Evolutionary conservation across 116 monocot genomes (phyloP).

Genomic region (Iris pallida): DNA sequence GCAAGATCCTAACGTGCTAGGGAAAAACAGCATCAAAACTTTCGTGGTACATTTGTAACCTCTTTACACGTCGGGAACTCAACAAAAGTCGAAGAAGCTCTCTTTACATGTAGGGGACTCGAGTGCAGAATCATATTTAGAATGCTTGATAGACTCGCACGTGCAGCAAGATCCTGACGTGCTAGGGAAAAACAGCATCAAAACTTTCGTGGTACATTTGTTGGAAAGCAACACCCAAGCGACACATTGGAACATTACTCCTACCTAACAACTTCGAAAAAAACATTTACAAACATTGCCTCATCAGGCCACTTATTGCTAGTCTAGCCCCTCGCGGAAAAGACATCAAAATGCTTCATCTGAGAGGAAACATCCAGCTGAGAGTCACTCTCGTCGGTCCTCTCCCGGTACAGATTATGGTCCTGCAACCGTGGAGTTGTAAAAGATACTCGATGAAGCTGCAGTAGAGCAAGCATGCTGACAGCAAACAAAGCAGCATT

Average conservation of each 20-base stretch:
- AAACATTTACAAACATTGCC: constrained; percentile 12
- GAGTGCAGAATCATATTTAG: too few relatives aligned
- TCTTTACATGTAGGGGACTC: too few relatives aligned
- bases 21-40: too few relatives aligned
- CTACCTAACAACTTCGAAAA: constrained; percentile 8
- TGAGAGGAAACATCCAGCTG: not conserved
- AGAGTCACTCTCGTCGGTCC: not conserved
- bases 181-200: too few relatives aligned
- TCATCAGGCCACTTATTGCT: not conserved
- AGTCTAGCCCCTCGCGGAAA: constrained; percentile 10
- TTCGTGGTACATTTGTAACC: too few relatives aligned
- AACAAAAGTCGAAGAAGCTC: too few relatives aligned
- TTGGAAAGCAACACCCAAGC: too few relatives aligned
- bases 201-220: too few relatives aligned
- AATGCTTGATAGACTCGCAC: too few relatives aligned
- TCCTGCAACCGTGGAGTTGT: constrained; percentile 7
- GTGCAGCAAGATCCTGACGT: too few relatives aligned
- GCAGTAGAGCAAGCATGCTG: constrained; percentile 74
- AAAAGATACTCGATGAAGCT: constrained; percentile 57
- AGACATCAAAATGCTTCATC: constrained; percentile 9
- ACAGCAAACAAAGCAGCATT: constrained; percentile 80
- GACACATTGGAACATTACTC: not conserved
- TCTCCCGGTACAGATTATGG: constrained; percentile 14
- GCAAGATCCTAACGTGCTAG: too few relatives aligned
- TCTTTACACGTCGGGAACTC: too few relatives aligned